These are phyloP conservation scores for Cladosporium sphaerospermum DNA, from an alignment of 2,329 filamentous ascomycete species.

Conservation along the genomic window DNA sequence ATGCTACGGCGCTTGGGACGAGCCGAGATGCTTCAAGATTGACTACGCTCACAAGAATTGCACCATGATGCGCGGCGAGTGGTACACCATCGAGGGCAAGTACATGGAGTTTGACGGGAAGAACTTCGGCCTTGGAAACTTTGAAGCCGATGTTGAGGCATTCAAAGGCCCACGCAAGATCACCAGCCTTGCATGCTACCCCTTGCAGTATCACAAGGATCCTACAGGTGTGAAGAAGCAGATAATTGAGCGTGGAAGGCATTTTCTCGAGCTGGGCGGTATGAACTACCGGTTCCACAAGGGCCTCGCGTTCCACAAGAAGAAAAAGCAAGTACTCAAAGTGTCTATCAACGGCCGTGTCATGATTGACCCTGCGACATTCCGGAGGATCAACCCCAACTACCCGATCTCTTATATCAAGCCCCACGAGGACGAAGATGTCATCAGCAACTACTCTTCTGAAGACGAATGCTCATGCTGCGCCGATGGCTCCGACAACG, in stretches of 20 bases:
- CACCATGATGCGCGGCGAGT: conserved; percentile 65
- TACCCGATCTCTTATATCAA: conserved; percentile 71
- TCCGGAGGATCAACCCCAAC: conserved; percentile 79
- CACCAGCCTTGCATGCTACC: conserved; percentile 68
- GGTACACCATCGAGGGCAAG: conserved; percentile 67
- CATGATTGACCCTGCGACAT: conserved; percentile 80
- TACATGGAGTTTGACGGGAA: conserved; percentile 90
- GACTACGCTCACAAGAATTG: conserved; percentile 66
- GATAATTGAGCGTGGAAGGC: conserved; percentile 75
- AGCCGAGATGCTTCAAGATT: conserved; percentile 76
- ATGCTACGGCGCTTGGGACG: conserved; percentile 69
- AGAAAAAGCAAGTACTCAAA: conserved; percentile 69
- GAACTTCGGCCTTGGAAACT: conserved; percentile 67
- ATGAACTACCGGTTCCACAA: conserved; percentile 79
- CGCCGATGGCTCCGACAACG: conserved; percentile 19
- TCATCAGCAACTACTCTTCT: conserved; percentile 42
- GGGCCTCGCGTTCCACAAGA: conserved; percentile 79
- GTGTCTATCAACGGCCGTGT: conserved; percentile 81
- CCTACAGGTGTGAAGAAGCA: conserved; percentile 57
- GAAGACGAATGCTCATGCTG: conserved; percentile 36
- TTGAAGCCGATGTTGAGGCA: conserved; percentile 61
- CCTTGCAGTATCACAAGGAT: conserved; percentile 72
- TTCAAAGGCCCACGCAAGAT: conserved; percentile 83
- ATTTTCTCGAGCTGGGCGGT: conserved; percentile 73
- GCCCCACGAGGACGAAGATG: conserved; percentile 55